phyloP scores from a whole-genome alignment of 257 asterid genomes.

The Solanum clarkiae region DNA sequence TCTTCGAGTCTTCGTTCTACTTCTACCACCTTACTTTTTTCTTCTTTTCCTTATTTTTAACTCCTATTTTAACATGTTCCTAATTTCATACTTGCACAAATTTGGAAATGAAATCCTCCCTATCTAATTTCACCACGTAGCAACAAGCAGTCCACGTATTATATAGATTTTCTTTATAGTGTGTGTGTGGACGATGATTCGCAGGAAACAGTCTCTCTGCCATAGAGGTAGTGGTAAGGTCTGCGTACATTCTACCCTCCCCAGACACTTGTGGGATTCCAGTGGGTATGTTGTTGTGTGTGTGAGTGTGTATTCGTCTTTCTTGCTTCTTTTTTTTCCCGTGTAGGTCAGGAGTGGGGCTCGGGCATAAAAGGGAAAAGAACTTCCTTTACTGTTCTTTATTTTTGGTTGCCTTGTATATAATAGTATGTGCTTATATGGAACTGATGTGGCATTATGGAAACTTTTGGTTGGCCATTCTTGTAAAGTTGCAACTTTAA shows the following conservation, averaged over 20 bases:
- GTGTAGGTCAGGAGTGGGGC: not conserved
- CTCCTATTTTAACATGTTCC: not conserved
- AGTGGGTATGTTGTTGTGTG: too few species aligned
- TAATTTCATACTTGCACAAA: not conserved
- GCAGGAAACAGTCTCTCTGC: too few species aligned
- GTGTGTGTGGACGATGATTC: not conserved
- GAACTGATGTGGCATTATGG: not conserved
- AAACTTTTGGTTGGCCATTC: not conserved
- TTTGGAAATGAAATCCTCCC: not conserved
- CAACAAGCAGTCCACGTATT: not conserved
- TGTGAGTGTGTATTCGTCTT: not conserved
- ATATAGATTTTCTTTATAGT: not conserved
- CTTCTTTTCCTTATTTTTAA: not conserved
- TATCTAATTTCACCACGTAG: not conserved
- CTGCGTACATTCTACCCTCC: too few species aligned
- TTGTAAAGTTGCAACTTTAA: slow-evolving; percentile 4
- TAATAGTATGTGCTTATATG: not conserved
- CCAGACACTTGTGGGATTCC: too few species aligned
- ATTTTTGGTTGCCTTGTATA: not conserved
- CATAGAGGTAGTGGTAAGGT: too few species aligned
- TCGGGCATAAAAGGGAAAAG: not conserved
- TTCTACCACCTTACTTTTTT: not conserved
- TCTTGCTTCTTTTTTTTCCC: not conserved
- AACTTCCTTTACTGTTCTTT: not conserved
- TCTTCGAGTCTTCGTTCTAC: not conserved